A percentile compares a stretch with the other conserved stretches of the same genome.
These are phyloP conservation scores for Suillus occidentalis DNA, from an alignment of 768 basidiomycete species.

Conservation along the genomic window DNA sequence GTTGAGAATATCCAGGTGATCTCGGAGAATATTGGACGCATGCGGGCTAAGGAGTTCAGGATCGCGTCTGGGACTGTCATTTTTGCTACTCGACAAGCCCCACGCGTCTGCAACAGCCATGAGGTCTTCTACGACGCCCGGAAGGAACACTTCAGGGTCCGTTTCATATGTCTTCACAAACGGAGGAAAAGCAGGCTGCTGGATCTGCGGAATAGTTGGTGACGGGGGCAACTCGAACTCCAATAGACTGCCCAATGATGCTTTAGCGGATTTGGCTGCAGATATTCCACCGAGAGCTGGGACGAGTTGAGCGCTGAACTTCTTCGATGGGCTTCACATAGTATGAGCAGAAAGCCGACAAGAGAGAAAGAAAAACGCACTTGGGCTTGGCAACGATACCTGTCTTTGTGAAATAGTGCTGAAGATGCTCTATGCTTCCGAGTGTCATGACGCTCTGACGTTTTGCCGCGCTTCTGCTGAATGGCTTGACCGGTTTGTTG, in stretches of 20 bases:
- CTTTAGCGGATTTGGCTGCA: conserved; percentile 39
- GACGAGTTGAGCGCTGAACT: conserved; percentile 61
- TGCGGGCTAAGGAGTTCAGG: conserved; percentile 22
- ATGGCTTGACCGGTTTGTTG: conserved; percentile 79
- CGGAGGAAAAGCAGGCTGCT: conserved; percentile 47
- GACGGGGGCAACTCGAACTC: conserved; percentile 72
- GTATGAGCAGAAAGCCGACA: conserved; percentile 13
- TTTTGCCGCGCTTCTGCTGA: conserved; percentile 89
- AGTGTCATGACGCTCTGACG: conserved; percentile 91
- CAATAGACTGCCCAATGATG: conserved; percentile 41
- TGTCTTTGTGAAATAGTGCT: conserved; percentile 92
- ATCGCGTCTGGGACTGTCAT: conserved; percentile 13
- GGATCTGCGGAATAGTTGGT: conserved; percentile 51
- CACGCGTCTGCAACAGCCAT: conserved; percentile 61
- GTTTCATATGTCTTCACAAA: conserved; percentile 67
- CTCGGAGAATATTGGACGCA: conserved; percentile 8
- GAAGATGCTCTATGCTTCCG: conserved; percentile 95
- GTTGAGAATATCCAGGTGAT: conserved; percentile 60
- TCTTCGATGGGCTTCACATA: conserved; percentile 41
- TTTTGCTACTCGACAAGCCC: conserved; percentile 39
- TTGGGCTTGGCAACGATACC: conserved; percentile 71
- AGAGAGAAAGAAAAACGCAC: conserved; percentile 44
- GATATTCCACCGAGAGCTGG: conserved; percentile 71
- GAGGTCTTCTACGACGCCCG: conserved; percentile 77
- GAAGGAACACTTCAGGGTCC: conserved; percentile 76